Conservation (phyloP, 2,329 filamentous ascomycete species). For the Cladosporium sp. region DNA sequence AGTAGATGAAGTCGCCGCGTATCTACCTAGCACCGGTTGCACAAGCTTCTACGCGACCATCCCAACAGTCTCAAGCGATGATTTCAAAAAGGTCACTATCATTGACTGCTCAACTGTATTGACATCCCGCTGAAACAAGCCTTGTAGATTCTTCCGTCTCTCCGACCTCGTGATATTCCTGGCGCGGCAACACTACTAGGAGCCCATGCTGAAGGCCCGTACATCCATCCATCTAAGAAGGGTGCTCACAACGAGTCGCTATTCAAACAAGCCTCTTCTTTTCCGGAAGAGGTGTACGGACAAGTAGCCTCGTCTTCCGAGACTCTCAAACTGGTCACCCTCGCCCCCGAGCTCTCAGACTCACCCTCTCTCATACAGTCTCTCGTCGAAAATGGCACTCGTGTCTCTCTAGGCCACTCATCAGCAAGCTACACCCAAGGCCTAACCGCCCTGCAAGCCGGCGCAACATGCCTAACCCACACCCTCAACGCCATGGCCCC, state of each 20-base stretch:
- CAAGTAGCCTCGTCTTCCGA: slow-evolving; percentile 31
- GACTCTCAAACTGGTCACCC: slow-evolving; percentile 51
- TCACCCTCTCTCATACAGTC: slow-evolving; percentile 44
- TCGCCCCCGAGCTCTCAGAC: slow-evolving; percentile 54
- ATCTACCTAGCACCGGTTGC: slow-evolving; percentile 53
- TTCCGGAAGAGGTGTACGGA: slow-evolving; percentile 49
- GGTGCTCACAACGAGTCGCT: slow-evolving; percentile 47
- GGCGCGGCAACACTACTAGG: slow-evolving; percentile 53
- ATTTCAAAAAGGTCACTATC: slow-evolving; percentile 49
- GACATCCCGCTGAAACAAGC: background rate
- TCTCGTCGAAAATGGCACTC: slow-evolving; percentile 44
- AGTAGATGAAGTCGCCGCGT: slow-evolving; percentile 48
- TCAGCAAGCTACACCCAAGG: slow-evolving; percentile 51
- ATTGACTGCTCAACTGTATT: slow-evolving; percentile 31
- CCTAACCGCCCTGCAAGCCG: slow-evolving; percentile 46
- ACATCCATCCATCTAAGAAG: slow-evolving; percentile 51
- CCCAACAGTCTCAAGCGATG: slow-evolving; percentile 45
- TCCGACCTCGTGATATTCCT: slow-evolving; percentile 45
- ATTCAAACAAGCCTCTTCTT: slow-evolving; percentile 42
- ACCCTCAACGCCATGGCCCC: slow-evolving; percentile 57
- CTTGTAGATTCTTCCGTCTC: slow-evolving; percentile 49
- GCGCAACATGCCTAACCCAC: slow-evolving; percentile 55
- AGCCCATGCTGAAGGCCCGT: slow-evolving; percentile 57
- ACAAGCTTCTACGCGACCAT: slow-evolving; percentile 57
- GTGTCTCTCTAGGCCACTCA: slow-evolving; percentile 53